Evolutionary conservation across 129 eudicot species (phyloP).

Genomic region (Flaveria bidentis): DNA sequence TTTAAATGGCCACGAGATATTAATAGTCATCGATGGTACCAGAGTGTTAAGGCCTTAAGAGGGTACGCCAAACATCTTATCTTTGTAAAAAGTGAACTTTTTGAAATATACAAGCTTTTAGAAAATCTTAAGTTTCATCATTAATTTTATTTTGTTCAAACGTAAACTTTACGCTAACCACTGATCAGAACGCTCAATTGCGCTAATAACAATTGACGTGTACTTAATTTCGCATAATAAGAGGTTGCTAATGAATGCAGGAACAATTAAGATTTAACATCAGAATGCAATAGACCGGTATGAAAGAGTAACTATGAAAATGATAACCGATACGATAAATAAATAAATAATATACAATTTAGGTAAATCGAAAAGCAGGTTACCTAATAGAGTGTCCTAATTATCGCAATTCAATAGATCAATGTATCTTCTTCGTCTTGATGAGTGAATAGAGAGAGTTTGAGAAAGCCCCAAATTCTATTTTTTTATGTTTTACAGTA

Average conservation of each 20-base stretch:
- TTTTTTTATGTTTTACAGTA: neutral
- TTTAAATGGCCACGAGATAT: neutral
- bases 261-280: neutral
- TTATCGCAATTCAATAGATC: neutral
- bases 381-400: neutral
- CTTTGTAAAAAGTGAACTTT: neutral
- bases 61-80: neutral
- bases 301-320: neutral
- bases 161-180: neutral
- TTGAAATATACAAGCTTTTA: neutral
- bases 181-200: neutral
- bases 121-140: neutral
- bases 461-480: neutral
- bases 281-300: neutral
- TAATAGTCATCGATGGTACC: neutral
- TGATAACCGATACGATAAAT: neutral
- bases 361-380: neutral
- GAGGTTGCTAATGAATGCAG: neutral
- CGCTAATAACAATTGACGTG: neutral
- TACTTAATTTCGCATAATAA: neutral
- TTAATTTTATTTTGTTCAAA: neutral
- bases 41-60: neutral
- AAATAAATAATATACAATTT: neutral
- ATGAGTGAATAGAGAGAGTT: neutral
- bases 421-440: conserved; percentile 5